Evolutionary conservation across 2,329 filamentous ascomycete species (phyloP).

Genomic region (Penicillium sp.): DNA sequence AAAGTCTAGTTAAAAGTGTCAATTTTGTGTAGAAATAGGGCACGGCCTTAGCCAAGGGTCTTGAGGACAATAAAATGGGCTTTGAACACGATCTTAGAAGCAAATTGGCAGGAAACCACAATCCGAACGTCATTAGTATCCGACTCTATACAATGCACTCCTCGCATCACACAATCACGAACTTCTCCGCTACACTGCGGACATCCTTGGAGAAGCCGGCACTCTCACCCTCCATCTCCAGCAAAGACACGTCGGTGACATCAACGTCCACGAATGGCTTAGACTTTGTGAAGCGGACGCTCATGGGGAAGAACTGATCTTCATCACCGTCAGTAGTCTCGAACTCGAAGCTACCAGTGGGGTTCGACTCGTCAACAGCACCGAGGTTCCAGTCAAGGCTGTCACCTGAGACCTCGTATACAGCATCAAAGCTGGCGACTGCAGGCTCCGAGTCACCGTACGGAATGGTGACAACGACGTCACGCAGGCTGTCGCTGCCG

Average conservation of each 20-base stretch:
- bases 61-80: conserved; percentile 8
- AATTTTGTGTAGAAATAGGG: conserved; percentile 17
- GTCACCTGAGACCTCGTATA: conserved; percentile 91
- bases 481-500: conserved; percentile 72
- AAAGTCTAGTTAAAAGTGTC: conserved; percentile 8
- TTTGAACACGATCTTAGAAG: conserved; percentile 23
- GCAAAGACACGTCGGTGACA: conserved; percentile 55
- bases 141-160: conserved; percentile 32
- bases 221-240: conserved; percentile 47
- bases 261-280: conserved; percentile 89
- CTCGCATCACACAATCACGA: conserved; percentile 44
- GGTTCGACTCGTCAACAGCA: conserved; percentile 76
- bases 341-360: conserved; percentile 89
- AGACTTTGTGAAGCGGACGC: conserved; percentile 80
- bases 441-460: conserved; percentile 81
- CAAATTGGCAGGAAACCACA: conserved; percentile 22
- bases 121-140: conserved; percentile 39
- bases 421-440: conserved; percentile 89
- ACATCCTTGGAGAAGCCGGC: conserved; percentile 48
- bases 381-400: conserved; percentile 93
- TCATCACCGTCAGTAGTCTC: conserved; percentile 87
- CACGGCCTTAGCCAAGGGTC: conserved; percentile 5
- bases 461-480: conserved; percentile 85
- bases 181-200: conserved; percentile 46
- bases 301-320: conserved; percentile 98